phyloP scores from a whole-genome alignment of 2,329 filamentous ascomycete genomes.

The Basipetospora chlamydospora region DNA sequence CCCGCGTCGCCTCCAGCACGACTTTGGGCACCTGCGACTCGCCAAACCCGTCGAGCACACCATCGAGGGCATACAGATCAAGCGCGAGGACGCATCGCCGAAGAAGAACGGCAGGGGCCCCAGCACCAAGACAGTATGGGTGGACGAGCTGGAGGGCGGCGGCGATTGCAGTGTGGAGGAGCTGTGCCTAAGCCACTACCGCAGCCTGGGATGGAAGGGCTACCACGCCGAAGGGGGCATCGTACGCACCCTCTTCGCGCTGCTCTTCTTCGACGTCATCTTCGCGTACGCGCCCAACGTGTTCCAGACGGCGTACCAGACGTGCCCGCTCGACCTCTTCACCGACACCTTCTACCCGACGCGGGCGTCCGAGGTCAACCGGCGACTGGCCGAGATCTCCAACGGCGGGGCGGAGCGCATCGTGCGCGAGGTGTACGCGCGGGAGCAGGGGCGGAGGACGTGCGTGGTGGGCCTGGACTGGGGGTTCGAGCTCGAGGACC shows the following conservation, averaged over 20 bases:
- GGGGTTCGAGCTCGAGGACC: constrained; percentile 67
- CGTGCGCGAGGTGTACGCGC: constrained; percentile 51
- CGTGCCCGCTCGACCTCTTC: constrained; percentile 80
- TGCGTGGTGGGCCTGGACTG: constrained; percentile 88
- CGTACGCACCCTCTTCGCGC: constrained; percentile 76
- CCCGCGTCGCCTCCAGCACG: constrained; percentile 74
- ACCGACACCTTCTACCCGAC: constrained; percentile 84
- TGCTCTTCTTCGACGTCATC: constrained; percentile 84
- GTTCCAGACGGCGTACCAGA: constrained; percentile 92
- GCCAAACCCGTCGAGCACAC: constrained; percentile 60
- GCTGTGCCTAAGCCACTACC: constrained; percentile 85
- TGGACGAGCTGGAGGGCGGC: constrained; percentile 56
- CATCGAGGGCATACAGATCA: constrained; percentile 65
- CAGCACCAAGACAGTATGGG: constrained; percentile 69
- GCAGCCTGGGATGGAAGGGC: constrained; percentile 75
- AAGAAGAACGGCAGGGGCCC: constrained; percentile 24
- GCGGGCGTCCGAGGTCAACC: constrained; percentile 79
- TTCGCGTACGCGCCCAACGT: constrained; percentile 93
- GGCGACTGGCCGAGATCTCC: constrained; percentile 68
- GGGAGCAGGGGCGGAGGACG: constrained; percentile 55
- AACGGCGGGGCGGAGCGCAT: constrained; percentile 63
- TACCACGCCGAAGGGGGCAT: constrained; percentile 90
- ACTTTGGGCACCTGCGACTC: constrained; percentile 77
- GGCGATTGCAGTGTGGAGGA: constrained; percentile 78
- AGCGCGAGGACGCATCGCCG: constrained; percentile 33